Evolutionary conservation across 1,139 yeast species (phyloP), one percentile per base, ranked within the genome.

Genomic region (Kodamaea derodonti): DNA sequence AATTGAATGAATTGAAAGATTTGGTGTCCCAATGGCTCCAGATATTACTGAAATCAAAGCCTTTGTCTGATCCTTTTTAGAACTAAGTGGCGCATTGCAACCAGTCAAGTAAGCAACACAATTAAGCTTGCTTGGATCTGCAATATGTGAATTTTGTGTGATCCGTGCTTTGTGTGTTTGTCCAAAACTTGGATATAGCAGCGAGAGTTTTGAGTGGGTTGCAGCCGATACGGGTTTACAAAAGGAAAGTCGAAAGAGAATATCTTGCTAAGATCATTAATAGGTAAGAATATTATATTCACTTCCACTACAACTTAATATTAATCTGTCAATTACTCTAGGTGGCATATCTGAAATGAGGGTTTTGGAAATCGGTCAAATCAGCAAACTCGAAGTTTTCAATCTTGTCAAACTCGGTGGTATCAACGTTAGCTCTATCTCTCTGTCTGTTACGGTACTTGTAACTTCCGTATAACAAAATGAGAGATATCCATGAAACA

Each of bases 301-400:
- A 7, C 9, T 6, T 18, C 22, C 9, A 18, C 9, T 6, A 18
- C 9, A 18, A 7, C 22, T 9, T 18, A 9, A 18, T 18, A 7
- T 18, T 18, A 18, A n/a, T n/a, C n/a, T n/a, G n/a, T n/a, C 24
- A 18, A 18, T 7, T 9, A 7, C 22, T 18, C 29, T 30, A 36
- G 3, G 35, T 34, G 12, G 37, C 30, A 28, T 80, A 80, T 47
- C 86, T 65, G 54, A 80, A 80, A 43, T 69, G 72, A 8, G 77
- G 79, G 49, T 82, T 82, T 54, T 81, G 80, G 35, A 63, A 64
- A 48, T 82, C 88, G 2, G 90, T 82, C 49, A 80, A 58, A 50
- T 82, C 90, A 11, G 69, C 62, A 49, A 72, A 72, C 33, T 76
- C 78, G 47, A 75, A 75, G 47, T 78, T 78, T 31, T 69, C 70